Evolutionary conservation across 139 green algal species (phyloP).

Genomic region (Marvania coccoides): DNA sequence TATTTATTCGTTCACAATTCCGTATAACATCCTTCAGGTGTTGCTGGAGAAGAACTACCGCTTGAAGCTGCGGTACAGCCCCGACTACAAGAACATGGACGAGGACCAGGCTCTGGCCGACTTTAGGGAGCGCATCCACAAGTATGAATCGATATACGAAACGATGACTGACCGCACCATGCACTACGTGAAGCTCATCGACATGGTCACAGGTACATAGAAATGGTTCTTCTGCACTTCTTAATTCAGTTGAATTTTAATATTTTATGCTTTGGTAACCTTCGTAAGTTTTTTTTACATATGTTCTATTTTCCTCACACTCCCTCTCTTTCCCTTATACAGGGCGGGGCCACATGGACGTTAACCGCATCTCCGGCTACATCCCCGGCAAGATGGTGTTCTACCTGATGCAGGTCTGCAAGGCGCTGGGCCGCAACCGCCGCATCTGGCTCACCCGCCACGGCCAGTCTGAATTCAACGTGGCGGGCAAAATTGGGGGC

Average conservation of each 20-base stretch:
- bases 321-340: background rate
- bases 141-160: slow-evolving; percentile 90
- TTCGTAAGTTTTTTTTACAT: too few relatives aligned
- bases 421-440: slow-evolving; percentile 41
- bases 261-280: too few relatives aligned
- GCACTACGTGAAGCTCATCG: slow-evolving; percentile 97
- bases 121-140: slow-evolving; percentile 75
- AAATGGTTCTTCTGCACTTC: too few relatives aligned
- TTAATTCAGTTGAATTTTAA: too few relatives aligned
- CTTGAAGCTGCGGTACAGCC: slow-evolving; percentile 81
- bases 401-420: slow-evolving; percentile 85
- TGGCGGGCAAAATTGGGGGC: slow-evolving; percentile 64
- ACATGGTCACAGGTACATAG: slow-evolving; percentile 71
- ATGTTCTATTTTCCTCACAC: background rate
- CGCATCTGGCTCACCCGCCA: slow-evolving; percentile 84
- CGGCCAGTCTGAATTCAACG: slow-evolving; percentile 81
- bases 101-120: slow-evolving; percentile 55
- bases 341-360: slow-evolving; percentile 77
- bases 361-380: slow-evolving; percentile 97
- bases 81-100: slow-evolving; percentile 77
- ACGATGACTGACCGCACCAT: slow-evolving; percentile 76
- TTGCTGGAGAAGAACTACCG: slow-evolving; percentile 84
- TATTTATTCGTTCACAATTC: too few relatives aligned
- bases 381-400: slow-evolving; percentile 91
- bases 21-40: slow-evolving; percentile 3